These are phyloP conservation scores for Wallacemonas sp. DNA, from an alignment of 208 protist genomes.

Conservation along the genomic window DNA sequence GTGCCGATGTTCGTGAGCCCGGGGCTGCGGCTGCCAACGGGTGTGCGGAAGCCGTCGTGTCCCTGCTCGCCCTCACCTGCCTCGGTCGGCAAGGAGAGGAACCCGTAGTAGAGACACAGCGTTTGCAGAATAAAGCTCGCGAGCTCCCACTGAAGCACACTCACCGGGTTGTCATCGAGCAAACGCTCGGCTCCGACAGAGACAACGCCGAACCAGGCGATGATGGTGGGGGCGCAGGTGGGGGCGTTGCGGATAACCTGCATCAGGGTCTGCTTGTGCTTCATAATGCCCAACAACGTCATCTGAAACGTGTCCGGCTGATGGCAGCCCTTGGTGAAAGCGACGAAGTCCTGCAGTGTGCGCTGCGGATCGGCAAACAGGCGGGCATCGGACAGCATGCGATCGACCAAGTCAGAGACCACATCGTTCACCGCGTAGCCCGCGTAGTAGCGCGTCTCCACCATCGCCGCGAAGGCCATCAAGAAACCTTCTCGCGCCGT, in stretches of 20 bases:
- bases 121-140: slow-evolving; percentile 54
- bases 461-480: slow-evolving; percentile 58
- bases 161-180: slow-evolving; percentile 48
- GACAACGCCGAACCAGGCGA: slow-evolving; percentile 45
- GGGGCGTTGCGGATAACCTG: slow-evolving; percentile 34
- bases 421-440: slow-evolving; percentile 57
- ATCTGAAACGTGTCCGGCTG: slow-evolving; percentile 61
- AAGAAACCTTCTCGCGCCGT: slow-evolving; percentile 53
- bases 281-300: slow-evolving; percentile 46
- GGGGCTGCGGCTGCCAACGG: not conserved
- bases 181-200: slow-evolving; percentile 41
- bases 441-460: slow-evolving; percentile 76
- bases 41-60: slow-evolving; percentile 8
- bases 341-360: slow-evolving; percentile 50
- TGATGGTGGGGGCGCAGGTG: slow-evolving; percentile 30
- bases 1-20: not conserved
- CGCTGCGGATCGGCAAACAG: slow-evolving; percentile 31
- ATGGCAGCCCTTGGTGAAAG: slow-evolving; percentile 68
- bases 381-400: slow-evolving; percentile 33
- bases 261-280: slow-evolving; percentile 26
- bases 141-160: slow-evolving; percentile 45
- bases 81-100: slow-evolving; percentile 24
- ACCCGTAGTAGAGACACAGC: slow-evolving; percentile 35
- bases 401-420: slow-evolving; percentile 35
- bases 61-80: not conserved